Evolutionary conservation across 192 early-diverging fungal genomes (phyloP), one percentile per base, ranked within the genome.

Genomic region (Phycomyces blakesleeanus): DNA sequence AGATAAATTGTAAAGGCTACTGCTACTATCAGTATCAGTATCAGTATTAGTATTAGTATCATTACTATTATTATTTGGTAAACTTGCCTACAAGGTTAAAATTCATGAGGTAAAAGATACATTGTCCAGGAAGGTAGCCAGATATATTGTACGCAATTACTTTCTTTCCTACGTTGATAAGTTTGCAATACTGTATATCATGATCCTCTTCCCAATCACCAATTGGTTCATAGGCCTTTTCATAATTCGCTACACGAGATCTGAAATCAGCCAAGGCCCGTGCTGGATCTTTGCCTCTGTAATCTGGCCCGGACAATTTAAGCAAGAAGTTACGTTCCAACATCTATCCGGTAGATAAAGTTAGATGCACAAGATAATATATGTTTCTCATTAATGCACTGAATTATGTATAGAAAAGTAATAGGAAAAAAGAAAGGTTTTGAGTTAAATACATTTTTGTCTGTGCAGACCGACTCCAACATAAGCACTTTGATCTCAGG

Each of bases 21-120:
- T n/a, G n/a, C n/a, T n/a, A n/a, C n/a, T n/a, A n/a, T n/a, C n/a
- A n/a, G n/a, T n/a, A n/a, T n/a, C n/a, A n/a, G n/a, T n/a, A n/a
- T n/a, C n/a, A n/a, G n/a, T n/a, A n/a, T n/a, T n/a, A n/a, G n/a
- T n/a, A n/a, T n/a, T n/a, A n/a, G n/a, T n/a, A n/a, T n/a, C n/a
- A n/a, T n/a, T n/a, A n/a, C n/a, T n/a, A n/a, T n/a, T n/a, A n/a
- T n/a, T n/a, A n/a, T n/a, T n/a, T n/a, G n/a, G n/a, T n/a, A n/a
- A n/a, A 42, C 74, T 70, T 69, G 77, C 87, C 76, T 67, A 81
- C 69, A 59, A 96, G 86, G 64, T 98, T 92, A 69, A 97, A 96
- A 76, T 98, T 96, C 95, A 97, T 97, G 65, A 98, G 71, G 68
- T 97, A 98, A 69, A 98, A 97, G 47, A 98, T 93, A 47, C 92